These are phyloP conservation scores for Breviolum minutum DNA, from an alignment of 73 alveolate genomes.

Conservation along the genomic window DNA sequence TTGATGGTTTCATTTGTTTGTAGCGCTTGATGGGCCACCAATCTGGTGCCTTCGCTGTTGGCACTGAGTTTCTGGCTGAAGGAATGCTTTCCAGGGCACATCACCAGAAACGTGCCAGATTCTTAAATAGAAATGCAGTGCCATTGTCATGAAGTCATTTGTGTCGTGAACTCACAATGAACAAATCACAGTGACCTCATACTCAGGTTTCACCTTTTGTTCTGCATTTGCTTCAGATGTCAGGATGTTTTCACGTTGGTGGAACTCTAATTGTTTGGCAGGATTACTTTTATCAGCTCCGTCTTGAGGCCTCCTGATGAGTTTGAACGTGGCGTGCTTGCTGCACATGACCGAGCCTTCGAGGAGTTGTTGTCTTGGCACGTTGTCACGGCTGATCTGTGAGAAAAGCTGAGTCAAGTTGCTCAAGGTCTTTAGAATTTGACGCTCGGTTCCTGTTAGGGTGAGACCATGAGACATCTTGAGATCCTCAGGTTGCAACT, in stretches of 20 bases:
- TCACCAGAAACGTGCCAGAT: background rate
- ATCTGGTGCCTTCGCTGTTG: too few species aligned
- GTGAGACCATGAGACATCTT: background rate
- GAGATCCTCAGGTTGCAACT: background rate
- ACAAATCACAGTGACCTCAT: background rate
- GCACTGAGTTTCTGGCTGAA: background rate
- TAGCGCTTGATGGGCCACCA: too few species aligned
- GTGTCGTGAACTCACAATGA: background rate
- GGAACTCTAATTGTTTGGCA: too few species aligned
- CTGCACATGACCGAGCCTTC: constrained; percentile 86
- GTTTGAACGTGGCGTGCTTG: constrained; percentile 31
- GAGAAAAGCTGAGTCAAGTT: background rate
- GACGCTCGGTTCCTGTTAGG: background rate
- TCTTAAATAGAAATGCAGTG: background rate
- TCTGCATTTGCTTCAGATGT: too few species aligned
- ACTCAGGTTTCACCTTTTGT: too few species aligned
- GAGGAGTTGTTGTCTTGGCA: constrained; percentile 10
- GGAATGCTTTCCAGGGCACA: constrained; percentile 30
- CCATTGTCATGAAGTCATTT: background rate
- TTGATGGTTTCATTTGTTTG: background rate
- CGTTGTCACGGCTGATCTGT: too few species aligned
- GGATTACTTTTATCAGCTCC: background rate
- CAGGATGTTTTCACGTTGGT: too few species aligned
- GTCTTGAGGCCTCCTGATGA: constrained; percentile 38
- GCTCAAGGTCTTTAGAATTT: background rate